Conservation (phyloP, 192 early-diverging fungal genomes). For the Coemansia sp. region DNA sequence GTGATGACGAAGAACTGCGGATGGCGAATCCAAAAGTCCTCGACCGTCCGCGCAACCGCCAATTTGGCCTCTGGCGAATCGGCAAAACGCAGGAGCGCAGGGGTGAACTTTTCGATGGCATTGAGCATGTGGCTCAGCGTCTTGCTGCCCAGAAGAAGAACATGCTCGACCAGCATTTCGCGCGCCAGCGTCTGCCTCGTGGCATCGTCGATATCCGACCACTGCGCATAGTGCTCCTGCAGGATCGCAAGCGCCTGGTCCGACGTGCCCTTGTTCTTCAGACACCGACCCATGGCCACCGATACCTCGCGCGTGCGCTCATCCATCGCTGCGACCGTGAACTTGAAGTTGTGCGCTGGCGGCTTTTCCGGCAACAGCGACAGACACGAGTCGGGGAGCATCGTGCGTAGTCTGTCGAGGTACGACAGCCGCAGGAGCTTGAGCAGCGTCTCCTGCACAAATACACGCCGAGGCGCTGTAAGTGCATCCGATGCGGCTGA, state of each 20-base stretch:
- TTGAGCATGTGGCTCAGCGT: constrained; percentile 92
- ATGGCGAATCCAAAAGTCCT: constrained; percentile 85
- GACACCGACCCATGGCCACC: constrained; percentile 45
- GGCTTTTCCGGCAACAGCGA: constrained; percentile 59
- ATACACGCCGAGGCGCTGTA: constrained; percentile 45
- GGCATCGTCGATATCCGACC: constrained; percentile 41
- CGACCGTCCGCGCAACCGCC: constrained; percentile 63
- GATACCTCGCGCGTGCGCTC: constrained; percentile 62
- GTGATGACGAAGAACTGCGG: constrained; percentile 89
- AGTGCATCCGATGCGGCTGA: constrained; percentile 15
- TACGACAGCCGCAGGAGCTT: constrained; percentile 85
- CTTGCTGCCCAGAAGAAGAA: constrained; percentile 86
- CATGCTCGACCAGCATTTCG: constrained; percentile 75
- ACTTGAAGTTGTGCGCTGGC: constrained; percentile 73
- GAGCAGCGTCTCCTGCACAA: constrained; percentile 83
- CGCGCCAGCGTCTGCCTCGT: constrained; percentile 52
- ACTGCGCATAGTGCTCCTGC: constrained; percentile 45
- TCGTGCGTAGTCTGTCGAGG: constrained; percentile 79
- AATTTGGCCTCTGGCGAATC: constrained; percentile 61
- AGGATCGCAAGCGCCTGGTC: constrained; percentile 50
- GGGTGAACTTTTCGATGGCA: constrained; percentile 78
- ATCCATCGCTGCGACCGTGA: constrained; percentile 56
- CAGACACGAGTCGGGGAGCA: constrained; percentile 66
- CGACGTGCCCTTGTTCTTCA: constrained; percentile 46
- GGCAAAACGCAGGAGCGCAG: constrained; percentile 40